Evolutionary conservation across 805 yeast species (phyloP), one percentile per base, ranked within the genome.

Genomic region (Starmerella stigmatis): DNA sequence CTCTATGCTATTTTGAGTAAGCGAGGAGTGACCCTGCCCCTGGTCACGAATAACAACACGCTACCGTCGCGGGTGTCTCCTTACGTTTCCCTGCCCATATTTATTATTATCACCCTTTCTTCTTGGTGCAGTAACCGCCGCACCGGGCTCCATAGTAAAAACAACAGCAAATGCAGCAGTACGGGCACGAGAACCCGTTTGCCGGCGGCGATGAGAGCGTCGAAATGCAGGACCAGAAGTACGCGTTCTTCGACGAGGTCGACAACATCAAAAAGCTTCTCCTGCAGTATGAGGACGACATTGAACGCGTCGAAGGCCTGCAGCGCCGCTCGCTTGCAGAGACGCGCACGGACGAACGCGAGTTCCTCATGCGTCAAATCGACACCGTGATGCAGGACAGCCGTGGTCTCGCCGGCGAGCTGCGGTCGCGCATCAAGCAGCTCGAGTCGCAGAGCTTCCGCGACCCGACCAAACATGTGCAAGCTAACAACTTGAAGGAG

Each of bases 401-500:
- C 5, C 74, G 82, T 33, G 75, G 83, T 44, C 71, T 86, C 57
- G 94, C 89, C 60, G 70, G 73, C 50, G 72, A 74, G 46, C 75
- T 92, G 62, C 86, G 85, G 65, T 64, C 71, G 50, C 74, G 85
- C 59, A 80, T 92, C 62, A 84, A 85, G 64, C 65, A 72, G 48
- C 78, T 84, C 43, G 94, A 85, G 66, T 72, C 78, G 51, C 60
- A 57, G 54, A 53, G 61, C 40, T 55, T 54, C 53, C 53, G 53
- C 35, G 95, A 86, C 68, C 67, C 75, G 41, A 81, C 89, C 57
- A 85, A 84, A 63, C 76, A 77, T 60, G 84, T 82, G 50, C 97
- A 92, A 69, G 94, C 94, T 35, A 95, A 86, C 60, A 81, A 81
- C 60, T 74, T 81, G 45, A 82, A 94, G 70, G 79, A 77, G 58